These are phyloP conservation scores for Tetrahymena elliotti DNA, from an alignment of 73 alveolate genomes.

Conservation along the genomic window DNA sequence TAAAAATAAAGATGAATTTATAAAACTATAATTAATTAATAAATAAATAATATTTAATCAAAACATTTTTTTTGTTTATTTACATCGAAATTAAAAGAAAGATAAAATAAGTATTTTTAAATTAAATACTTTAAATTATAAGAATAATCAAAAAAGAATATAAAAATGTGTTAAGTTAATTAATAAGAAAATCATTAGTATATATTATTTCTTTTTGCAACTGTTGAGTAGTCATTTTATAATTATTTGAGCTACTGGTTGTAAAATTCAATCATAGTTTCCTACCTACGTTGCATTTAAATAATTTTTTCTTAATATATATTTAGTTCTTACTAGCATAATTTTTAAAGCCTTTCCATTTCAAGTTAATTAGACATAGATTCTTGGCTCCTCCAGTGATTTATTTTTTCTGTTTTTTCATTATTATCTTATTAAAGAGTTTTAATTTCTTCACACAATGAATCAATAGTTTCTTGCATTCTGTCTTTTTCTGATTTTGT, in stretches of 20 bases:
- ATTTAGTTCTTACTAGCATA: neutral
- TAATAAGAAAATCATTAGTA: neutral
- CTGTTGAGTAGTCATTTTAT: neutral
- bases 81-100: too few relatives aligned
- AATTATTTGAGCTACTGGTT: neutral
- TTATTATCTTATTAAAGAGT: neutral
- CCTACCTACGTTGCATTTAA: neutral
- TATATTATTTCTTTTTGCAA: neutral
- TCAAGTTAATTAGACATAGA: neutral
- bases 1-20: too few relatives aligned
- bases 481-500: neutral
- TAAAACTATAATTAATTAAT: too few relatives aligned
- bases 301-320: neutral
- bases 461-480: neutral
- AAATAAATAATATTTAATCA: too few relatives aligned
- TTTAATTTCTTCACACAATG: neutral
- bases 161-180: too few relatives aligned
- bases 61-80: too few relatives aligned
- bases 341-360: neutral
- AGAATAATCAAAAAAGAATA: too few relatives aligned
- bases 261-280: neutral
- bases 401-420: neutral
- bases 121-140: too few relatives aligned
- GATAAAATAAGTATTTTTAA: too few relatives aligned
- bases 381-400: neutral